phyloP scores from a whole-genome alignment of 2,329 filamentous ascomycete species.

The Fusarium continuum region DNA sequence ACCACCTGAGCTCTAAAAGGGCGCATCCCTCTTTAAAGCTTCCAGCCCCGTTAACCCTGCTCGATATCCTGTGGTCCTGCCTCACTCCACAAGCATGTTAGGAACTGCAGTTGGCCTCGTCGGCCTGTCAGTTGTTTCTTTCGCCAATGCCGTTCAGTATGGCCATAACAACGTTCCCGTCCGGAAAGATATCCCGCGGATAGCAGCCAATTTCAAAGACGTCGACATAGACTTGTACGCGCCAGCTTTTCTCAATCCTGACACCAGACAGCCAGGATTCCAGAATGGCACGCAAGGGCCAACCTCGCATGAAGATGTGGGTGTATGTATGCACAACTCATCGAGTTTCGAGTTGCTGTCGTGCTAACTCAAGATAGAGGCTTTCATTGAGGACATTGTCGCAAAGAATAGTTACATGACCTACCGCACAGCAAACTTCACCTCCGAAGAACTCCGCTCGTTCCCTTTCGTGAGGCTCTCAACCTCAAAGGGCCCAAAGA shows the following conservation, averaged over 20 bases:
- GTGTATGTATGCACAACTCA: neutral
- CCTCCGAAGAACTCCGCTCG: slow-evolving; percentile 23
- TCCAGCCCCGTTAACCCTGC: neutral
- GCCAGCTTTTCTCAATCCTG: slow-evolving; percentile 6
- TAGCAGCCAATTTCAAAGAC: slow-evolving; percentile 32
- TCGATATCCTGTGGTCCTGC: too few relatives aligned
- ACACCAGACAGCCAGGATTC: slow-evolving; percentile 8
- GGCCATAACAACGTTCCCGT: slow-evolving; percentile 25
- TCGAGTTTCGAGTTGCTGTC: fast-evolving
- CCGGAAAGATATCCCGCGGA: neutral
- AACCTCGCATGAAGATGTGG: slow-evolving; percentile 25
- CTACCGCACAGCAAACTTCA: slow-evolving; percentile 27
- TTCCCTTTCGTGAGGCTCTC: slow-evolving; percentile 34
- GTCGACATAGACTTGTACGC: slow-evolving; percentile 22
- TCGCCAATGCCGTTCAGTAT: slow-evolving; percentile 18
- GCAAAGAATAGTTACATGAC: slow-evolving; percentile 26
- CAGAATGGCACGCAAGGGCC: slow-evolving; percentile 29
- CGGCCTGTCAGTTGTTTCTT: slow-evolving; percentile 5
- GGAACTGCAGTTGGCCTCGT: neutral
- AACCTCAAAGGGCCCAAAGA: neutral
- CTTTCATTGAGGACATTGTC: slow-evolving; percentile 11
- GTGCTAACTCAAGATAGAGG: slow-evolving; percentile 1
- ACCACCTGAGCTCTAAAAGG: slow-evolving; percentile 8
- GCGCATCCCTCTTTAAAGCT: neutral
- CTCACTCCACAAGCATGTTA: neutral